Percentiles rank a stretch among this genome's conserved stretches.
Conservation (phyloP, 148 eudicot genomes). For the Drosera capensis region DNA sequence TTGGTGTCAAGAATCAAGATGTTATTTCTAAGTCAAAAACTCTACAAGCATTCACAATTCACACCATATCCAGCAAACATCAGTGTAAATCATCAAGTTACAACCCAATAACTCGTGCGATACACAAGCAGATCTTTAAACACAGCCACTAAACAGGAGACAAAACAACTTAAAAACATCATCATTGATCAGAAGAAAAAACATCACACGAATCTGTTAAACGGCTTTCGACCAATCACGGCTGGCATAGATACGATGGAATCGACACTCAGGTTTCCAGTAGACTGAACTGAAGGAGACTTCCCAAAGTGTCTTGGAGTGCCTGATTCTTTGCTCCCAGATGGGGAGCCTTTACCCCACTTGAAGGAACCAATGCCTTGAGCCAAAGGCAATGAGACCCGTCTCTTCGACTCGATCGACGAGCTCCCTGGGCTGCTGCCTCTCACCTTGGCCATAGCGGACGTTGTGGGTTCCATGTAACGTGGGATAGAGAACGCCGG, state of each 20-base stretch:
- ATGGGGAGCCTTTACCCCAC: constrained; percentile 43
- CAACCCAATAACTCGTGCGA: too few species aligned
- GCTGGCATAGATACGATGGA: constrained; percentile 78
- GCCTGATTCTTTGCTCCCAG: constrained; percentile 26
- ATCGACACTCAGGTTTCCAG: constrained; percentile 59
- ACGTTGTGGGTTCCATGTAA: constrained; percentile 60
- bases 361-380: constrained; percentile 54
- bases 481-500: constrained; percentile 63
- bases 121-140: too few species aligned
- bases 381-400: constrained; percentile 64
- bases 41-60: too few species aligned
- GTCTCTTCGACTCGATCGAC: constrained; percentile 47
- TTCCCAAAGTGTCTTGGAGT: constrained; percentile 28
- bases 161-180: too few species aligned
- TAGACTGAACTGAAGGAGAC: constrained; percentile 28
- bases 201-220: constrained; percentile 1
- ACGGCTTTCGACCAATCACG: background rate
- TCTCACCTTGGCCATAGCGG: constrained; percentile 53
- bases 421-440: constrained; percentile 16
- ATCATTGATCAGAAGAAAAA: too few species aligned
- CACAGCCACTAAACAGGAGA: too few species aligned
- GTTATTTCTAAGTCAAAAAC: too few species aligned
- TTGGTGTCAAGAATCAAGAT: too few species aligned
- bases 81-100: too few species aligned
- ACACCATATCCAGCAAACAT: too few species aligned